Conservation (phyloP, 1,284 basidiomycete species). For the Leccinum pachyderme region DNA sequence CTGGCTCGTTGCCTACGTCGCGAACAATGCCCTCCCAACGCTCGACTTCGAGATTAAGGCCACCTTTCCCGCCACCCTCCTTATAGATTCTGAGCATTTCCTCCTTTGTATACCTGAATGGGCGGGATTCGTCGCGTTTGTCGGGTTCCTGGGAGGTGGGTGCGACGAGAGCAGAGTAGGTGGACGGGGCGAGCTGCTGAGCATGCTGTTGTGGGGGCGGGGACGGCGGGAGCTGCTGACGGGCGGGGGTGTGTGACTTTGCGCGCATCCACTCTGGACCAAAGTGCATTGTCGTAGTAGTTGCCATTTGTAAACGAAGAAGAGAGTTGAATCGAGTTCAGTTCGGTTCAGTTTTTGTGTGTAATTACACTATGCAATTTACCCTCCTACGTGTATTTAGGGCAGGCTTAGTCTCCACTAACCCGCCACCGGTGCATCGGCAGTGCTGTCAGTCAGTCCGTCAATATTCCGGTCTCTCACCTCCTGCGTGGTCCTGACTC, state of each 20-base stretch:
- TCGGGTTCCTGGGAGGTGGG: conserved; percentile 53
- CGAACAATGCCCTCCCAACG: conserved; percentile 83
- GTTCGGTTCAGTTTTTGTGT: neutral
- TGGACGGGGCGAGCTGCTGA: conserved; percentile 55
- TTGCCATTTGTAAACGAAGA: conserved; percentile 52
- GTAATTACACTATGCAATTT: conserved; percentile 20
- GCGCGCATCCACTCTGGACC: conserved; percentile 88
- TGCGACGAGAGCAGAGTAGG: conserved; percentile 78
- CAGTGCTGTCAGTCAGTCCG: conserved; percentile 31
- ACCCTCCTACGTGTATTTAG: conserved; percentile 26
- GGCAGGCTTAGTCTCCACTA: conserved; percentile 31
- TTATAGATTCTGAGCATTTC: conserved; percentile 83
- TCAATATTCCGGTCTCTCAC: conserved; percentile 1
- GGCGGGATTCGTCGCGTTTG: conserved; percentile 62
- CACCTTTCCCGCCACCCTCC: conserved; percentile 71
- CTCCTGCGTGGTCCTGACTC: conserved; percentile 30
- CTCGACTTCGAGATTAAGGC: conserved; percentile 82
- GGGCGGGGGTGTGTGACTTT: conserved; percentile 59
- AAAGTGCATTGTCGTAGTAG: conserved; percentile 76
- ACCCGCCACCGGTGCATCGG: conserved; percentile 37
- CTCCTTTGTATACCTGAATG: conserved; percentile 85
- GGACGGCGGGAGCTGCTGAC: conserved; percentile 53
- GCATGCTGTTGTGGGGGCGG: conserved; percentile 49
- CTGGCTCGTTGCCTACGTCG: conserved; percentile 71
- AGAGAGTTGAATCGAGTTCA: neutral